Conservation (phyloP, 2,329 filamentous ascomycete genomes). For the Fusarium sp. region DNA sequence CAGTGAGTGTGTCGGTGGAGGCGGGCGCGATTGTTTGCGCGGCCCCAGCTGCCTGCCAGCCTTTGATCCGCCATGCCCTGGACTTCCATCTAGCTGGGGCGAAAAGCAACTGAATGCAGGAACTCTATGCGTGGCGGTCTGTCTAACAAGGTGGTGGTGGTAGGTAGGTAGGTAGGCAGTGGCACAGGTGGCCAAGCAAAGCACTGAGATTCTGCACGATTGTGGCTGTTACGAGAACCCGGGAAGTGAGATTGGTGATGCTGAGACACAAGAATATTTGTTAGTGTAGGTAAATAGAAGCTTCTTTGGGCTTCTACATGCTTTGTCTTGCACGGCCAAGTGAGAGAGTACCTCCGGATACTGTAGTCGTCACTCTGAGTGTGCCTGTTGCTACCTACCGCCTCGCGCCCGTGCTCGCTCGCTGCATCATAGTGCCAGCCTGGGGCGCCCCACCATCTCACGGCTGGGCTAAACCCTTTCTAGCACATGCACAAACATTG, state of each 20-base stretch:
- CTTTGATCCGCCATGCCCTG: conserved; percentile 25
- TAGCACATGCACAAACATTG: conserved; percentile 46
- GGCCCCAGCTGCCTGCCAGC: conserved; percentile 35
- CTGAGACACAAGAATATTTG: neutral
- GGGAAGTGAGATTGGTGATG: neutral
- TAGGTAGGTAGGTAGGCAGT: neutral
- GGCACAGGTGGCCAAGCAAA: neutral
- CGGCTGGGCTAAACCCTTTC: conserved; percentile 41
- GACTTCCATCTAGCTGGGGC: conserved; percentile 3
- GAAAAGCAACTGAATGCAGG: conserved; percentile 22
- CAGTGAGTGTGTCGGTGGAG: conserved; percentile 8
- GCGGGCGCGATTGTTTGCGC: conserved; percentile 28
- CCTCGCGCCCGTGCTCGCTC: conserved; percentile 17
- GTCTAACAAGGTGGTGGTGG: conserved; percentile 23
- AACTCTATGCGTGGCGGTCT: conserved; percentile 17
- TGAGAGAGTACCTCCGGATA: neutral
- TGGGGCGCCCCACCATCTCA: conserved; percentile 29
- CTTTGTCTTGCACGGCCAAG: conserved; percentile 26
- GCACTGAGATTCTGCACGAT: neutral
- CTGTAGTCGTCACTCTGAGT: conserved; percentile 41
- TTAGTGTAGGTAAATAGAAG: conserved; percentile 24
- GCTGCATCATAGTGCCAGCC: conserved; percentile 41
- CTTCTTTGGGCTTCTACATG: conserved; percentile 38
- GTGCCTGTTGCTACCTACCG: conserved; percentile 40
- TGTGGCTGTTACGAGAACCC: neutral